Conservation (phyloP, 495 filamentous ascomycete species). For the Lophiotrema nucula region DNA sequence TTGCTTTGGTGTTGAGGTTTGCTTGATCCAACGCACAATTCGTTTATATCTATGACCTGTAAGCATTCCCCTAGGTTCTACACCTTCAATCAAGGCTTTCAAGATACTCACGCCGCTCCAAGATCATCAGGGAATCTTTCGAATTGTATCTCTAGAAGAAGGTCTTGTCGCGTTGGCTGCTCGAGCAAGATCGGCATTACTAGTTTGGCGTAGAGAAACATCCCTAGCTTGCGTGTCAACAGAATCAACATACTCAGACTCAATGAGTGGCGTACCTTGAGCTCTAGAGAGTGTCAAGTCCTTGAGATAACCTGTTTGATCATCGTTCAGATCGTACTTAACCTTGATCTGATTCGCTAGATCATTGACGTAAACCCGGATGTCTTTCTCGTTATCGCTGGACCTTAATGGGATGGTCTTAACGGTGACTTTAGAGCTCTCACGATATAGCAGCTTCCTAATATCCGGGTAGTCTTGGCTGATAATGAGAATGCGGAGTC, state of each 20-base stretch:
- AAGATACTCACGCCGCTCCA: conserved; percentile 46
- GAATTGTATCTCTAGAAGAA: conserved; percentile 38
- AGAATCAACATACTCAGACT: neutral
- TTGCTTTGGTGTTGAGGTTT: conserved; percentile 24
- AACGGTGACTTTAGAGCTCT: neutral
- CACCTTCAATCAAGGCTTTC: no score
- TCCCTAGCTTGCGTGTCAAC: conserved; percentile 37
- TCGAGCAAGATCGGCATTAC: conserved; percentile 45
- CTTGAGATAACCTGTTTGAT: conserved; percentile 5
- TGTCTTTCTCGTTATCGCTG: conserved; percentile 12
- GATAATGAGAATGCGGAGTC: conserved; percentile 36
- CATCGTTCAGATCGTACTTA: neutral
- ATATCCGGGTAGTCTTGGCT: conserved; percentile 39
- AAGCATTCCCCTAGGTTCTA: no score
- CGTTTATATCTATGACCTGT: conserved; percentile 41
- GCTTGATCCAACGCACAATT: conserved; percentile 43
- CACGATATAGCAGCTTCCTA: conserved; percentile 14
- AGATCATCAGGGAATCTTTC: conserved; percentile 43
- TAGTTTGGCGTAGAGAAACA: conserved; percentile 52
- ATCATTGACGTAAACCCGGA: conserved; percentile 3
- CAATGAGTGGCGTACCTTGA: conserved; percentile 2
- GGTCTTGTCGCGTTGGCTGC: conserved; percentile 34
- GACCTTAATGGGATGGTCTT: neutral
- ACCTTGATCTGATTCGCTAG: neutral
- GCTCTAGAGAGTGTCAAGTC: conserved; percentile 24